Base-by-base conservation (phyloP, 345 rosid species). In the Carallia pectinifolia region DNA sequence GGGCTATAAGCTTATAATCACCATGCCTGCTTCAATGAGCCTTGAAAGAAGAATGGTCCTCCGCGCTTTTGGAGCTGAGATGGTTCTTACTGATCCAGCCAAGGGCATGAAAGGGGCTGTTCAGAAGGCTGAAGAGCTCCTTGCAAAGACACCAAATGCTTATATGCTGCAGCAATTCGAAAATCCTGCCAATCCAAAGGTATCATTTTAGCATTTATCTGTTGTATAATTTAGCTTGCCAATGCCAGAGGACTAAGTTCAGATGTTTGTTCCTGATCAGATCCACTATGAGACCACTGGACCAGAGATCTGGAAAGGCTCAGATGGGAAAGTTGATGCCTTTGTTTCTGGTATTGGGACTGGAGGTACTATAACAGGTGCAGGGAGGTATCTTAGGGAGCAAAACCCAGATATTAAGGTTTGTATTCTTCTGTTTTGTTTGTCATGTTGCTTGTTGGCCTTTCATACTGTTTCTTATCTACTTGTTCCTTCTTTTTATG, bases 21-120 rank as follows among this genome's bases (percentile, higher is more conserved):
- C 89, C 30, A 89, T 89, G 96, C 96, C 96, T 64, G 81, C 96
- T 70, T 81, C 92, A 19, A 85, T 89, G 96, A 89, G 96, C 74
- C 78, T 87, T n/a, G 96, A 89, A 72, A 87, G 96, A 85, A 86
- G 92, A 82, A 89, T 85, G 76, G 82, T 89, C 68, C 96, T 89
- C 64, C 85, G 82, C 60, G 96, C 86, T 66, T 87, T 89, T 70
- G 92, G 96, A 67, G 90, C 92, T 66, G 90, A 89, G 85, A 77
- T 89, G 68, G 84, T 89, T 67, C 89, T 89, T 50, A 87, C 92
- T 15, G 88, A 84, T 77, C 88, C 89, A 15, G 89, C 90, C 65
- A 78, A 75, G 67, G 90, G 87, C 71, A 79, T 87, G 88, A 89
- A 82, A 75, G 92, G 92, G 8, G 92, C 90, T 50, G 82, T 89